A percentile compares a stretch with the other conserved stretches of the same genome.
phyloP scores from a whole-genome alignment of 352 stramenopile species.

The Pythium volutum region DNA sequence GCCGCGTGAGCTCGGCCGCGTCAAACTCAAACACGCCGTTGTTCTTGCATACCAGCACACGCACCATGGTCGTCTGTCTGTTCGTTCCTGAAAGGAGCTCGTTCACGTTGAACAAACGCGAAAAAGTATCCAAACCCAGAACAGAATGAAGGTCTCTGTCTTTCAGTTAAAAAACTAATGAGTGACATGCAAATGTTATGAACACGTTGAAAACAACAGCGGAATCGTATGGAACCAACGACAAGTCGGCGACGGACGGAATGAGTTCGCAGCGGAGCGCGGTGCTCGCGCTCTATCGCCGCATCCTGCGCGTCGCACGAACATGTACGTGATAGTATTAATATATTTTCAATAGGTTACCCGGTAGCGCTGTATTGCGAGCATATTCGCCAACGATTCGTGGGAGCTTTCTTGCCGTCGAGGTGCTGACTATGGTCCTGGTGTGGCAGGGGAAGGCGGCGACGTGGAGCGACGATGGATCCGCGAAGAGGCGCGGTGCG shows the following conservation, averaged over 20 bases:
- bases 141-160: conserved; percentile 2
- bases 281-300: conserved; percentile 54
- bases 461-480: conserved; percentile 64
- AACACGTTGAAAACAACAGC: conserved; percentile 1
- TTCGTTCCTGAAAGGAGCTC: too few relatives aligned
- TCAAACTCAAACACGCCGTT: conserved; percentile 75
- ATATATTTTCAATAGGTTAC: too few relatives aligned
- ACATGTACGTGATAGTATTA: conserved; percentile 39
- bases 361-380: neutral
- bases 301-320: conserved; percentile 64
- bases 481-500: conserved; percentile 54
- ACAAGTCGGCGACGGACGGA: neutral
- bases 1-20: conserved; percentile 28
- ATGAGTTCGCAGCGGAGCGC: conserved; percentile 22
- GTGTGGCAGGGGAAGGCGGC: conserved; percentile 54
- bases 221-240: neutral
- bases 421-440: neutral
- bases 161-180: neutral
- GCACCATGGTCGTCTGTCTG: conserved; percentile 33
- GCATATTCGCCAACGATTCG: neutral
- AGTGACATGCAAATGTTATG: neutral
- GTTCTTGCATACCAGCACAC: conserved; percentile 77
- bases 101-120: too few relatives aligned
- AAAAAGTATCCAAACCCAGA: conserved; percentile 8
- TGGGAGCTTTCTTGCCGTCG: neutral